These are phyloP conservation scores for Lonicera japonica DNA, from an alignment of 129 eudicot genomes.

Conservation along the genomic window DNA sequence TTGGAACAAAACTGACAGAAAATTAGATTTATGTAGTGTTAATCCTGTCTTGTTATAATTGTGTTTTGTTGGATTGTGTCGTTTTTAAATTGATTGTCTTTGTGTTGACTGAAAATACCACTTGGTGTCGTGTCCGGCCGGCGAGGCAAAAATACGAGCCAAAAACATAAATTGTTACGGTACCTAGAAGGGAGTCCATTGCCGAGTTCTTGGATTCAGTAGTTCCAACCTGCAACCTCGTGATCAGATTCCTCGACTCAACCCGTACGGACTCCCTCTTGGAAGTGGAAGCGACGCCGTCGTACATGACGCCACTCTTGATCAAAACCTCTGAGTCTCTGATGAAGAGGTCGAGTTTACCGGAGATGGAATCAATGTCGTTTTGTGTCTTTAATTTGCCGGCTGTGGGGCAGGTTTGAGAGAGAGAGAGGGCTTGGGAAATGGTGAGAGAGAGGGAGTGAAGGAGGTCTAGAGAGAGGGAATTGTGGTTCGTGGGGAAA, in stretches of 20 bases:
- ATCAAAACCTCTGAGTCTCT: conserved; percentile 33
- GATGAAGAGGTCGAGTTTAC: conserved; percentile 36
- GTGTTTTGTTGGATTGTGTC: too few species aligned
- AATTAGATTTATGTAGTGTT: too few species aligned
- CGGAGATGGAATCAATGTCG: conserved; percentile 46
- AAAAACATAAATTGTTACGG: too few species aligned
- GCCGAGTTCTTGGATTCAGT: conserved; percentile 38
- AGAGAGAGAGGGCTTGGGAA: conserved; percentile 32
- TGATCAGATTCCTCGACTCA: conserved; percentile 41
- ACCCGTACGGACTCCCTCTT: conserved; percentile 34
- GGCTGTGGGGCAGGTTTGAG: conserved; percentile 43
- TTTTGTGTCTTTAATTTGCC: conserved; percentile 79
- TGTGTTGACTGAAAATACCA: too few species aligned
- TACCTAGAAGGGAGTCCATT: conserved; percentile 37
- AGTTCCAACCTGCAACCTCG: conserved; percentile 69
- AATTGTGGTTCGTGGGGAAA: conserved; percentile 17
- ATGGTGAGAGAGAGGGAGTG: conserved; percentile 37
- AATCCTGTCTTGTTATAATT: too few species aligned
- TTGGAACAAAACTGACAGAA: too few species aligned
- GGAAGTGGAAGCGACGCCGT: conserved; percentile 11
- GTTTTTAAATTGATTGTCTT: too few species aligned
- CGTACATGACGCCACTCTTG: conserved; percentile 35
- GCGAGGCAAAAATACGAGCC: too few species aligned
- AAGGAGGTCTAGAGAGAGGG: conserved; percentile 36
- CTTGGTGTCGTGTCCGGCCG: too few species aligned